phyloP scores from a whole-genome alignment of 2,329 filamentous ascomycete genomes.

The Thelonectria olida region DNA sequence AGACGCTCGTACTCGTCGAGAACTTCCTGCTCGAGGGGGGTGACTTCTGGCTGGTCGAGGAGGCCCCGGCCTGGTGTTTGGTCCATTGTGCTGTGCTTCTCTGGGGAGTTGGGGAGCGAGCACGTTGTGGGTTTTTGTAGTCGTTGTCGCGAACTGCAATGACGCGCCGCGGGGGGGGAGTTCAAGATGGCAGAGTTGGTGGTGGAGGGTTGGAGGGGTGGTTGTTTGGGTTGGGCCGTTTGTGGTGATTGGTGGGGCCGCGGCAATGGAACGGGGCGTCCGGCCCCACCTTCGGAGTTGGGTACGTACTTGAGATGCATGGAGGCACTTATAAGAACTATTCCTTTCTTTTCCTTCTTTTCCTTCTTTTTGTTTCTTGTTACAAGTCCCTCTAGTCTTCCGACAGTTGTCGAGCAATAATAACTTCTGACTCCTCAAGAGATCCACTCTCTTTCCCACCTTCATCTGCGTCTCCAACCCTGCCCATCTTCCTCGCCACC shows the following conservation, averaged over 20 bases:
- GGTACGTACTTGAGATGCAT: too few species aligned
- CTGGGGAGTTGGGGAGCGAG: neutral
- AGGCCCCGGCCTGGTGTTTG: conserved; percentile 37
- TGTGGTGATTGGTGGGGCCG: neutral
- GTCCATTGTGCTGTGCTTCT: conserved; percentile 29
- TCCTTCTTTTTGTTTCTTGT: neutral
- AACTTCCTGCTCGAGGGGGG: conserved; percentile 90
- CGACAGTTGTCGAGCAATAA: too few species aligned
- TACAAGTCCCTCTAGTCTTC: too few species aligned
- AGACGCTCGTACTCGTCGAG: conserved; percentile 92
- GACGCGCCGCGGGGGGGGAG: neutral
- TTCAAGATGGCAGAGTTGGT: neutral
- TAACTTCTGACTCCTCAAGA: too few species aligned
- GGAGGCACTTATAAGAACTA: neutral
- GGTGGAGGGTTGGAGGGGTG: conserved; percentile 15
- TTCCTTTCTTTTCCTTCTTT: neutral
- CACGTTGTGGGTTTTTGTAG: neutral
- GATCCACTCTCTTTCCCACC: neutral
- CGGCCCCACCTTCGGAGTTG: conserved; percentile 13
- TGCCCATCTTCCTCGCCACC: neutral
- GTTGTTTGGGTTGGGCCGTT: conserved; percentile 2
- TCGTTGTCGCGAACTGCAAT: neutral
- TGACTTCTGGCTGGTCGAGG: conserved; percentile 64
- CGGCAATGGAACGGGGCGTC: neutral
- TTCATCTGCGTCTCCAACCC: neutral